phyloP scores from a whole-genome alignment of 768 basidiomycete genomes.

The Trametes coccinea region DNA sequence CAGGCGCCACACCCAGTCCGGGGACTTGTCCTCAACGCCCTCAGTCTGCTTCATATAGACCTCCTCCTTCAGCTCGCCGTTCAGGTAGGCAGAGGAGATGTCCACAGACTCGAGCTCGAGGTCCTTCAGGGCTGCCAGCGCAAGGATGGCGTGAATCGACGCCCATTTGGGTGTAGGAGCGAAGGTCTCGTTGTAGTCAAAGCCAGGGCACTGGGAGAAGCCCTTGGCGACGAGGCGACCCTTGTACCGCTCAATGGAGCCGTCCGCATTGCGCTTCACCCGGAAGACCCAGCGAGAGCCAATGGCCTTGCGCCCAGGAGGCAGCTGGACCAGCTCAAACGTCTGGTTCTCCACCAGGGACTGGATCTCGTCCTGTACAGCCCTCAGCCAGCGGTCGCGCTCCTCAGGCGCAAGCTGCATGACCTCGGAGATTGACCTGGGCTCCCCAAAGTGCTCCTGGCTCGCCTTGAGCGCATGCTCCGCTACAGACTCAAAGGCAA shows the following conservation, averaged over 20 bases:
- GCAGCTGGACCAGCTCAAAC: too few relatives aligned
- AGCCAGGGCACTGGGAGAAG: too few relatives aligned
- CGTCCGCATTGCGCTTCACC: too few relatives aligned
- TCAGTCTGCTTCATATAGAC: slow-evolving; percentile 34
- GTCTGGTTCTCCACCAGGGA: too few relatives aligned
- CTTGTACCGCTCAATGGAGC: too few relatives aligned
- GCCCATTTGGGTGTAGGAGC: slow-evolving; percentile 24
- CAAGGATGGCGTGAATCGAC: slow-evolving; percentile 26
- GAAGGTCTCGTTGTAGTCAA: too few relatives aligned
- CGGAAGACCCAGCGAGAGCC: too few relatives aligned
- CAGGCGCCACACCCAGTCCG: slow-evolving; percentile 7
- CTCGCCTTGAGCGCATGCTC: slow-evolving; percentile 9
- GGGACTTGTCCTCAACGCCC: slow-evolving; percentile 23
- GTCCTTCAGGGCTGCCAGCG: slow-evolving; percentile 28
- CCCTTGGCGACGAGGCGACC: too few relatives aligned
- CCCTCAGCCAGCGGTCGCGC: too few relatives aligned
- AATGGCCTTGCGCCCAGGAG: too few relatives aligned
- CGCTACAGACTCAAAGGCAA: slow-evolving; percentile 7
- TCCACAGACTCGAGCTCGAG: slow-evolving; percentile 32
- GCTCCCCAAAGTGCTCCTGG: slow-evolving; percentile 15
- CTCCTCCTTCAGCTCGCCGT: slow-evolving; percentile 31
- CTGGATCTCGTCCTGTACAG: too few relatives aligned
- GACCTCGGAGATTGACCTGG: slow-evolving; percentile 5
- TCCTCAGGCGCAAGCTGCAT: not conserved
- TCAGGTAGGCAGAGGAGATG: slow-evolving; percentile 31